Base-by-base conservation (phyloP, 257 asterid species). In the Solanum peruvianum region DNA sequence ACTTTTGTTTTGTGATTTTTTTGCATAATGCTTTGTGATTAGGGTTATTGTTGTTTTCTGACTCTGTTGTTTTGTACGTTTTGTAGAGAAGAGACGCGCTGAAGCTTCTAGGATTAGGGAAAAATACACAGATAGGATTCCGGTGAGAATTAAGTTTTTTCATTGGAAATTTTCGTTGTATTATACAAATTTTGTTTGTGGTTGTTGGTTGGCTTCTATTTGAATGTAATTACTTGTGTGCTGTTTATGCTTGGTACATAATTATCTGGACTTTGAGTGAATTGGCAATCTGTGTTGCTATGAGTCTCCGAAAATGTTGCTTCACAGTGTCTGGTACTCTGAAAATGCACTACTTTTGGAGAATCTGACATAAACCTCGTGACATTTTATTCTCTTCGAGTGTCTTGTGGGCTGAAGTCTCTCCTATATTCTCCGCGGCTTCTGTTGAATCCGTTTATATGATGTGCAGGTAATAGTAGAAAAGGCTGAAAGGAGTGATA, bases 51-150 rank as follows among this genome's bases (percentile, higher is more conserved):
- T 4, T 3, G 9, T 42, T 23, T 29, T 80, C 21, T 45, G 31
- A 49, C 18, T 2, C 11, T 29, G 31, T 29, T 41, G 37, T 76
- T 42, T 76, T 10, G 23, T 5, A 41, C 29, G 8, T 1, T n/a
- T 6, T 81, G 31, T 87, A 91, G 92, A 89, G 83, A 91, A 88
- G 89, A 83, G 93, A 56, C 90, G 84, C 16, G 93, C 91, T 10
- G 93, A 91, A 82, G 89, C 92, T 88, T 73, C 91, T 41, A 90
- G 92, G 77, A 91, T 91, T 64, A 91, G 92, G 87, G 93, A 87
- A 86, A 91, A 91, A 39, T 91, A 91, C 71, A 86, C 91, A 4
- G 93, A 91, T 80, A 87, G 92, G 64, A 87, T 91, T 75, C 92
- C 92, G 10, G 93, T 91, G 84, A 87, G 91, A 39, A 29, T 66